These are phyloP conservation scores for Aspergillus homomorphus DNA, from an alignment of 495 filamentous ascomycete species.

Conservation along the genomic window DNA sequence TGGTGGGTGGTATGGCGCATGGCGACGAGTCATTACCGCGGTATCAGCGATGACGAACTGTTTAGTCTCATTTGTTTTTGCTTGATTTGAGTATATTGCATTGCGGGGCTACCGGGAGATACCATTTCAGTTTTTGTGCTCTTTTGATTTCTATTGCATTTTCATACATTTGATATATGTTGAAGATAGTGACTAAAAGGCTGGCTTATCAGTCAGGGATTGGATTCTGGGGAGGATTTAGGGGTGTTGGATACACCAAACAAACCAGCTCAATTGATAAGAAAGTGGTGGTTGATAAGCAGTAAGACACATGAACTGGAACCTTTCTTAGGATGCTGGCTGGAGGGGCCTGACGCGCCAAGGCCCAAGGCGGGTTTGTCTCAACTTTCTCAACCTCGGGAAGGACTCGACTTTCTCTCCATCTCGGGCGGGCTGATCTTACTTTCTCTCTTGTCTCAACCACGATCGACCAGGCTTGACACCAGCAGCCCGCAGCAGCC, in stretches of 20 bases:
- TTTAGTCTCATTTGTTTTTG: constrained; percentile 5
- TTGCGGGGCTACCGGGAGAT: constrained; percentile 26
- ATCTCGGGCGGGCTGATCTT: background rate
- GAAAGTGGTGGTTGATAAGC: background rate
- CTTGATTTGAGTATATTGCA: constrained; percentile 17
- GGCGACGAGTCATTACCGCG: constrained; percentile 48
- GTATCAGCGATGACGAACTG: constrained; percentile 40
- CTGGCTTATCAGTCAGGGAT: background rate
- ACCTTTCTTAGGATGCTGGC: too few species aligned
- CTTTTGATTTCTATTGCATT: constrained; percentile 8
- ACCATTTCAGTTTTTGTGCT: constrained; percentile 20
- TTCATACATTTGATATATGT: constrained; percentile 5
- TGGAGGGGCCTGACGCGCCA: background rate
- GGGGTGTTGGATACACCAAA: too few species aligned
- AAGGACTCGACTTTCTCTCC: background rate
- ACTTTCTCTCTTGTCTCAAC: constrained; percentile 2
- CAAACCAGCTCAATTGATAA: background rate
- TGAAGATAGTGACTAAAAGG: background rate
- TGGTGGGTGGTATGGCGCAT: constrained; percentile 37
- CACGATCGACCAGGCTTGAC: too few species aligned
- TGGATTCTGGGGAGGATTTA: background rate
- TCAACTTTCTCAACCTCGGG: background rate
- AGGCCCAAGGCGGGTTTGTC: background rate
- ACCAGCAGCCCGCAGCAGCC: too few species aligned
- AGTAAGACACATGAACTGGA: background rate